Evolutionary conservation across 768 basidiomycete species (phyloP).

Genomic region (Tylopilus balloui): DNA sequence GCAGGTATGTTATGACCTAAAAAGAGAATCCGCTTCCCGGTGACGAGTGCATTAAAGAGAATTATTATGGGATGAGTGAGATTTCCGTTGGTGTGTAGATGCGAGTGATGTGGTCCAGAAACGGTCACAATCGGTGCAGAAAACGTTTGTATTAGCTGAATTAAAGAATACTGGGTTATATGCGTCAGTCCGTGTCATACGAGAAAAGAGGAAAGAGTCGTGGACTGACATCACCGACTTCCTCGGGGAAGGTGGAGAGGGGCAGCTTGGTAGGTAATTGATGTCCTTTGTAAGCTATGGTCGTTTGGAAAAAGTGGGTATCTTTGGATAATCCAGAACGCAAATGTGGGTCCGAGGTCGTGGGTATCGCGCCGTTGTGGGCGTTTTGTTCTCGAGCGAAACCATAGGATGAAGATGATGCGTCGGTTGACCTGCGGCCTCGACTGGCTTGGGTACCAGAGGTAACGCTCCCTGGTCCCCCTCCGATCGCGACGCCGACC

Average conservation of each 20-base stretch:
- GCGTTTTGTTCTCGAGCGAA: conserved; percentile 39
- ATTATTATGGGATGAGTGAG: conserved; percentile 92
- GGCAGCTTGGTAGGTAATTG: conserved; percentile 89
- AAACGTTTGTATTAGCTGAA: conserved; percentile 85
- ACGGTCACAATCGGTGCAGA: conserved; percentile 53
- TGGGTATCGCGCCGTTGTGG: conserved; percentile 35
- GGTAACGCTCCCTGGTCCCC: conserved; percentile 41
- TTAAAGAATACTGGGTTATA: conserved; percentile 75
- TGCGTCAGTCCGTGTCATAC: conserved; percentile 10
- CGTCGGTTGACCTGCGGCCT: conserved; percentile 65
- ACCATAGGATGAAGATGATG: conserved; percentile 63
- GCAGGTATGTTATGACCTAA: conserved; percentile 88
- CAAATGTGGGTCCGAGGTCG: conserved; percentile 43
- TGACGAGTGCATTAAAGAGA: conserved; percentile 92
- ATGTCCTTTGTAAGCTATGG: conserved; percentile 78
- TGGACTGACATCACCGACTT: conserved; percentile 88
- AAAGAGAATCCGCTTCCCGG: conserved; percentile 95
- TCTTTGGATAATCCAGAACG: conserved; percentile 64
- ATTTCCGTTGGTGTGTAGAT: conserved; percentile 88
- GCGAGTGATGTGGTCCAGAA: conserved; percentile 78
- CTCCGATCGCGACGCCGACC: conserved; percentile 37
- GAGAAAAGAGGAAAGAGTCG: background rate
- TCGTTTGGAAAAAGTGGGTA: conserved; percentile 91
- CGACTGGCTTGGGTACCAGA: conserved; percentile 45
- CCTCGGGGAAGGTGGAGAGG: conserved; percentile 82